Conservation (phyloP, 805 yeast genomes). For the Blastobotrys americana region DNA sequence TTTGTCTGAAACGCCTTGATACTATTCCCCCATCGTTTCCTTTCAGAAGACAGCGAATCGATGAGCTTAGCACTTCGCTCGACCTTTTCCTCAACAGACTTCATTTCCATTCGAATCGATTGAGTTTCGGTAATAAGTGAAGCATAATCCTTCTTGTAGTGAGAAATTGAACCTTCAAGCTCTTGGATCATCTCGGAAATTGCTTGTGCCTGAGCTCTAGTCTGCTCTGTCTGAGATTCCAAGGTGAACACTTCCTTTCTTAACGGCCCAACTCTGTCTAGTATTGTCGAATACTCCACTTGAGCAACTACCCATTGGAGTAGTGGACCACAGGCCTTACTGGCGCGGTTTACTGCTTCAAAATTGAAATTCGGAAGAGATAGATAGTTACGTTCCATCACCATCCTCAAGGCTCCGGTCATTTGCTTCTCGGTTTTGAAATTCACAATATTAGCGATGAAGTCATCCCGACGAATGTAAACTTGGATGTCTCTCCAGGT, state of each 20-base stretch:
- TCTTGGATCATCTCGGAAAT: constrained; percentile 77
- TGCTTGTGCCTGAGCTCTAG: constrained; percentile 63
- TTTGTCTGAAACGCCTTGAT: constrained; percentile 44
- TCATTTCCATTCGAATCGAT: constrained; percentile 63
- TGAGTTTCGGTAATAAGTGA: constrained; percentile 73
- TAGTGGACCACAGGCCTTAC: constrained; percentile 92
- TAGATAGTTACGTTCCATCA: constrained; percentile 55
- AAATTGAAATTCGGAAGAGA: constrained; percentile 57
- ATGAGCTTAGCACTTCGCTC: constrained; percentile 55
- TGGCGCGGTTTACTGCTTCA: constrained; percentile 76
- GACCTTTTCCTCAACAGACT: constrained; percentile 51
- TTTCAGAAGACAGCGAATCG: constrained; percentile 57
- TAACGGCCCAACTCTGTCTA: constrained; percentile 69
- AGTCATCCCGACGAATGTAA: constrained; percentile 78
- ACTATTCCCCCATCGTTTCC: constrained; percentile 64
- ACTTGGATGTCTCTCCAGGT: constrained; percentile 79
- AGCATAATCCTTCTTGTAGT: constrained; percentile 63
- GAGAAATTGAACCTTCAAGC: constrained; percentile 58
- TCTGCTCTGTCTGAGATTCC: constrained; percentile 53
- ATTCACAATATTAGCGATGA: constrained; percentile 71
- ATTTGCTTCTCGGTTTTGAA: constrained; percentile 60
- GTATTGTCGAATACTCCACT: constrained; percentile 61
- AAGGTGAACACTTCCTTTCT: constrained; percentile 53
- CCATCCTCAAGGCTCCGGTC: constrained; percentile 42
- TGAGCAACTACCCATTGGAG: constrained; percentile 88